Evolutionary conservation across 352 stramenopile species (phyloP), one percentile per base, ranked within the genome.

Genomic region (Phytophthora idaei): DNA sequence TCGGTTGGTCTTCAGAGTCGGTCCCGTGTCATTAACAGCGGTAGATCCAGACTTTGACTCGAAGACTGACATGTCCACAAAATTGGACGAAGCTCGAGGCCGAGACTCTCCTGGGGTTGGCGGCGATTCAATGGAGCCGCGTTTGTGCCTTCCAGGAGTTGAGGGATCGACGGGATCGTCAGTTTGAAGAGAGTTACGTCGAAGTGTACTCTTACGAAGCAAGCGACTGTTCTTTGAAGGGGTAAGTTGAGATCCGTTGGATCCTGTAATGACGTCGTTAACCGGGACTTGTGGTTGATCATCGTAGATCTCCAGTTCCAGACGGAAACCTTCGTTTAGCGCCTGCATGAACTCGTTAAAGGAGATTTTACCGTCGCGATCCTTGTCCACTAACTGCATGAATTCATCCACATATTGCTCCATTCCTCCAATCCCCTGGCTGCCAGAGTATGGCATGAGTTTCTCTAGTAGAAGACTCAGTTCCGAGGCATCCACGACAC

Each of bases 321-420:
- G 57, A 8, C 77, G 72, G 32, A 94, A 88, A 7, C 85, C 83
- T 64, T 89, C 71, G 64, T 92, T 82, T 11, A 94, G 55, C 1
- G 83, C 85, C 59, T 92, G 68, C 82, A 92, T 94, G 62, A 93
- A 92, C 64, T 93, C 85, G 2, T 74, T 72, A 61, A 90, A 90
- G 46, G 83, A 90, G n/a, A 93, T 76, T 58, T 86, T 91, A 25
- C 83, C 85, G 51, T 88, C 78, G 14, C 74, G 52, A 46, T 93
- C 77, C 32, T 75, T 78, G 60, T 93, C 85, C 44, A 92, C 85
- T 3, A 90, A 60, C 14, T 73, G 48, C 85, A 93, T 90, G 48
- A 93, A 93, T 29, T 92, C 79, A 10, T 83, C 81, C 2, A 92
- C 81, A 45, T 93, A 93, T 49, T 90, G 67, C 29, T 92, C 80